phyloP scores from a whole-genome alignment of 2,329 filamentous ascomycete genomes.

The Nannizziopsis arthrosporioides region DNA sequence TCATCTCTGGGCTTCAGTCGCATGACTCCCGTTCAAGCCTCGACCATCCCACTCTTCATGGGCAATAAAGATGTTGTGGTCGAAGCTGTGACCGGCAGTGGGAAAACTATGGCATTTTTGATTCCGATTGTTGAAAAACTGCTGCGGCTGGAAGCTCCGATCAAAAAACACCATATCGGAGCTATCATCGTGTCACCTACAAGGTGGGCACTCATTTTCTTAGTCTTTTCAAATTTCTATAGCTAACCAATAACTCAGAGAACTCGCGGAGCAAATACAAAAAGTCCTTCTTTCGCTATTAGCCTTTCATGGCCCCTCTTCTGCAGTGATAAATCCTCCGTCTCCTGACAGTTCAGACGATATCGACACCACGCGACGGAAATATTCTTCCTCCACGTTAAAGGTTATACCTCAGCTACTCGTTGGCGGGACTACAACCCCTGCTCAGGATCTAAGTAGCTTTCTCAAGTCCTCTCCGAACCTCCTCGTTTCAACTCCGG shows the following conservation, averaged over 20 bases:
- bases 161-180: conserved; percentile 80
- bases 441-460: conserved; percentile 72
- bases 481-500: conserved; percentile 79
- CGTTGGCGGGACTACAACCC: conserved; percentile 62
- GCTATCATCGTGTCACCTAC: conserved; percentile 90
- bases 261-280: conserved; percentile 84
- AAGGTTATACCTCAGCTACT: conserved; percentile 75
- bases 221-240: neutral
- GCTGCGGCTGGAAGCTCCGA: conserved; percentile 64
- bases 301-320: conserved; percentile 70
- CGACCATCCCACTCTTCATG: conserved; percentile 77
- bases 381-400: conserved; percentile 38
- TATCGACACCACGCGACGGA: conserved; percentile 19
- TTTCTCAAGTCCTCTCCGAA: conserved; percentile 82
- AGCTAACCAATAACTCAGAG: conserved; percentile 37
- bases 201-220: conserved; percentile 27
- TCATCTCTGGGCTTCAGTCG: conserved; percentile 71
- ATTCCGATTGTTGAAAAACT: conserved; percentile 75
- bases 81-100: conserved; percentile 82
- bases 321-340: conserved; percentile 35
- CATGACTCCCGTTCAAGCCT: conserved; percentile 92
- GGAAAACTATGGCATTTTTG: conserved; percentile 78
- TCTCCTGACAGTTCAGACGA: conserved; percentile 31
- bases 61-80: conserved; percentile 87
- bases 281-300: conserved; percentile 65